Evolutionary conservation across 345 rosid species (phyloP).

Genomic region (Arabidopsis thaliana): TAIR10.1 NC_003076.8:20625001-20625500

Average conservation of each 20-base stretch:
- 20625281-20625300: conserved; percentile 20
- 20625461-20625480: no score
- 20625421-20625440: no score
- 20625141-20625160: conserved; percentile 56
- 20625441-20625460: no score
- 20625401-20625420: no score
- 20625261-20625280: conserved; percentile 4
- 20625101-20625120: conserved; percentile 30
- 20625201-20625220: conserved; percentile 13
- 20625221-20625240: conserved; percentile 17
- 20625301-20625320: no score
- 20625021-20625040: neutral
- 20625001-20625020: conserved; percentile 6
- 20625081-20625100: conserved; percentile 16
- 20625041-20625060: neutral
- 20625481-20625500: no score
- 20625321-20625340: neutral
- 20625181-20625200: conserved; percentile 17
- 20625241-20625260: conserved; percentile 40
- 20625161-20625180: conserved; percentile 51
- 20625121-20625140: conserved; percentile 34
- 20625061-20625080: neutral
- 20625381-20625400: no score
- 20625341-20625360: neutral
- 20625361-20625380: no score